Percentiles rank a stretch among this genome's conserved stretches.
Evolutionary conservation across 2,329 filamentous ascomycete species (phyloP).

Genomic region (Diaporthe destruens): DNA sequence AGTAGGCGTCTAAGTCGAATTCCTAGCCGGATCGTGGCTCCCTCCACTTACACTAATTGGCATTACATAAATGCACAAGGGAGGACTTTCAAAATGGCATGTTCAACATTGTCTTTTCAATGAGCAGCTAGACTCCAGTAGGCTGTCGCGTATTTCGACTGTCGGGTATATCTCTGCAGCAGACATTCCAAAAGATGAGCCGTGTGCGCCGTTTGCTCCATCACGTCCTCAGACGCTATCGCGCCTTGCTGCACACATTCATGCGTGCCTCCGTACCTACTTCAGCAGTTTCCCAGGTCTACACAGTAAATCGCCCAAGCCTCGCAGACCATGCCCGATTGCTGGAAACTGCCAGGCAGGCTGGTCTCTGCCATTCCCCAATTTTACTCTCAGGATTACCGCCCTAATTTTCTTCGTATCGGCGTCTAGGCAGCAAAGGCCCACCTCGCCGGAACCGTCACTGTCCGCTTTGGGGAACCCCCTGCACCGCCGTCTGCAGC

Average conservation of each 20-base stretch:
- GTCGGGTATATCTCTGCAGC: background rate
- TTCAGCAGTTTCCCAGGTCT: no score
- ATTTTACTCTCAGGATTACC: background rate
- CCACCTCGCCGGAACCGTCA: background rate
- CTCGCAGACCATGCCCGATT: background rate
- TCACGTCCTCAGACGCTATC: background rate
- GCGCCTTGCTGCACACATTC: background rate
- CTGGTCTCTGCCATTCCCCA: background rate
- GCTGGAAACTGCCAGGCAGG: background rate
- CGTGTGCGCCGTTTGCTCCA: background rate
- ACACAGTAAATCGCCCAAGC: background rate
- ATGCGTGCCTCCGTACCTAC: background rate
- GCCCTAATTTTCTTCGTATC: background rate
- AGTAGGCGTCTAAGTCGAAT: constrained; percentile 3
- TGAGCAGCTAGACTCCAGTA: background rate
- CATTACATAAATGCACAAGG: background rate
- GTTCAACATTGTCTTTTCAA: background rate
- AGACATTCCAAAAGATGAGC: background rate
- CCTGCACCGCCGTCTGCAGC: constrained; percentile 21
- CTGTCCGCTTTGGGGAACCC: background rate
- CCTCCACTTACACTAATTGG: background rate
- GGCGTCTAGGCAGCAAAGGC: background rate
- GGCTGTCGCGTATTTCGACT: background rate
- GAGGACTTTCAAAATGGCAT: background rate
- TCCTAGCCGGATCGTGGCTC: background rate